Conservation (phyloP, 2,329 filamentous ascomycete species). For the Ophiostoma sp. region DNA sequence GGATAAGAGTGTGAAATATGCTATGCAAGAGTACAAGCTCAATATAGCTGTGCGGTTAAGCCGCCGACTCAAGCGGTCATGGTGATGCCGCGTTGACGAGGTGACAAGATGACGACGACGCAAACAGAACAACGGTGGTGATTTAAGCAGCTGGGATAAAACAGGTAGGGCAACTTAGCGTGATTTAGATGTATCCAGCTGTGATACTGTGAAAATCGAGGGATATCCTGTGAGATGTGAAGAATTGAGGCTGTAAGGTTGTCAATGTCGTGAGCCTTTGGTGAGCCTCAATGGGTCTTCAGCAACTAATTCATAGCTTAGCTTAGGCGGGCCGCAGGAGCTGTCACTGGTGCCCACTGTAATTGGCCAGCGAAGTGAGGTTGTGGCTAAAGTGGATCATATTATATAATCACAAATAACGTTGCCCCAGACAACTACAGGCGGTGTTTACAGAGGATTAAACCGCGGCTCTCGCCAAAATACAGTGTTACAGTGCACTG, state of each 20-base stretch:
- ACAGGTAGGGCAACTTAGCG: not conserved
- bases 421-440: constrained; percentile 11
- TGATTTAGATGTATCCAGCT: not conserved
- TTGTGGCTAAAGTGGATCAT: not conserved
- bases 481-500: constrained; percentile 6
- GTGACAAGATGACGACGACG: not conserved
- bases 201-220: not conserved
- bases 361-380: not conserved
- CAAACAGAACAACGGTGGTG: not conserved
- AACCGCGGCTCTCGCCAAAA: not conserved
- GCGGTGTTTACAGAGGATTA: not conserved
- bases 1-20: not conserved
- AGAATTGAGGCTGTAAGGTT: not conserved
- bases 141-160: not conserved
- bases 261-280: not conserved
- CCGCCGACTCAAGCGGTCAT: not conserved
- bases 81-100: not conserved
- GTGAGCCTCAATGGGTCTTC: not conserved
- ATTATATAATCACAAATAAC: not conserved
- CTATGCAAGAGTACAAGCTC: not conserved
- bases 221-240: not conserved
- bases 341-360: not conserved
- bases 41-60: not conserved
- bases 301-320: not conserved
- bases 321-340: not conserved